Base-by-base conservation (phyloP, 352 stramenopile genomes). In the Globisporangium splendens region DNA sequence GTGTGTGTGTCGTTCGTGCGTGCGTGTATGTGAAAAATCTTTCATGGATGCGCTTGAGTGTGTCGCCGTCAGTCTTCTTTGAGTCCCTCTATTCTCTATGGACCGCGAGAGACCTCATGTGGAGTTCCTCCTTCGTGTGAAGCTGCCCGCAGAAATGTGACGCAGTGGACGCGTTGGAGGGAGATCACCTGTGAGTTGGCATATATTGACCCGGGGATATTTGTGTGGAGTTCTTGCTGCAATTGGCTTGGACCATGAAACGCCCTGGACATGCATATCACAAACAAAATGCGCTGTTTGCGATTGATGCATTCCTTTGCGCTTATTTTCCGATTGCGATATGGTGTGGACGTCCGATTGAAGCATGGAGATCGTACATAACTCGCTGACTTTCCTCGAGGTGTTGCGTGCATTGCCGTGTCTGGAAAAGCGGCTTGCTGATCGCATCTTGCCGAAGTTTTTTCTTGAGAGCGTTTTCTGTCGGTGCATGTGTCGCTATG, bases 221-320 rank as follows among this genome's bases (percentile, higher is more conserved):
- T 35, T 88, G 77, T 86, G 79, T 87, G 79, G 79, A 86, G 79
- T 87, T 85, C 74, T 71, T 73, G 74, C 71, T 73, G 76, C 75
- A 84, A 83, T 85, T 84, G 67, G 68, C 70, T 73, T 66, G 79
- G 69, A 81, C 79, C 76, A 89, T 89, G 79, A 84, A 87, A 89
- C 65, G 74, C 79, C 83, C 72, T 71, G 52, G 56, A 88, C 68
- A 88, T 77, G 46, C 54, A 31, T 8, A 59, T 56, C 28, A 41
- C 39, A 35, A 35, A 11, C 1, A 33, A 20, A 28, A 21, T 53
- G 20, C 18, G 13, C 17, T 49, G 28, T 39, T 24, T 56, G 24
- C 31, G 1, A 42, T 39, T 44, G 2, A 7, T 42, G 18, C 47
- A 7, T 50, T 15, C 2, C n/a, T 3, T 58, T 39, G 11, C 17